phyloP scores from a whole-genome alignment of 306 rosid genomes.

The Acacia confusa region DNA sequence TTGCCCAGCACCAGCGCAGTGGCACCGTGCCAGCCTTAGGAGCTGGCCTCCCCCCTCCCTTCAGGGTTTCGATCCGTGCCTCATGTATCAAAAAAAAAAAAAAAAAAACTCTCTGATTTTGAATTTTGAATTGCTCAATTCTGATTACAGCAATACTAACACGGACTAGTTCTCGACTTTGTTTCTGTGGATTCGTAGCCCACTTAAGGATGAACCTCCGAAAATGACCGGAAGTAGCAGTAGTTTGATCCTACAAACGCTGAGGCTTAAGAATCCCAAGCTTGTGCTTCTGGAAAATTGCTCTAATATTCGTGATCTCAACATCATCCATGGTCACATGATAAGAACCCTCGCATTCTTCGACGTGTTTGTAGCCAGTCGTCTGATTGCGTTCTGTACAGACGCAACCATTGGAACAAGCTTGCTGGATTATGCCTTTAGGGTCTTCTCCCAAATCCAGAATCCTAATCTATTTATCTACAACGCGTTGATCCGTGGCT shows the following conservation, averaged over 20 bases:
- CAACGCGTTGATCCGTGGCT: constrained; percentile 42
- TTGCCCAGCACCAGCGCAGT: too few species aligned
- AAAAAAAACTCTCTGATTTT: too few species aligned
- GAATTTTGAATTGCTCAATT: too few species aligned
- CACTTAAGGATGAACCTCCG: neutral
- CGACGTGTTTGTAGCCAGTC: constrained; percentile 42
- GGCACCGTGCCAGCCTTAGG: too few species aligned
- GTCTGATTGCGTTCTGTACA: constrained; percentile 40
- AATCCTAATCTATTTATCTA: constrained; percentile 47
- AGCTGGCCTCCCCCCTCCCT: too few species aligned
- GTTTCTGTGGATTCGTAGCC: neutral
- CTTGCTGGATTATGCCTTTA: constrained; percentile 36
- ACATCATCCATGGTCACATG: constrained; percentile 45
- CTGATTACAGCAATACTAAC: neutral
- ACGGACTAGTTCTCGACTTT: neutral
- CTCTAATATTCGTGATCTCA: constrained; percentile 37
- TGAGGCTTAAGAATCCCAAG: constrained; percentile 42
- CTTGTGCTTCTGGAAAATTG: constrained; percentile 42
- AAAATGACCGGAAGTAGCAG: constrained; percentile 22
- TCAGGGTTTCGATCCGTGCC: too few species aligned
- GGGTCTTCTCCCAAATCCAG: constrained; percentile 39
- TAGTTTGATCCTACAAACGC: constrained; percentile 28
- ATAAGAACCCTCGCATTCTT: constrained; percentile 42
- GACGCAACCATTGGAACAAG: constrained; percentile 18
- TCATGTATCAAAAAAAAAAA: too few species aligned